Percentiles rank a stretch among this genome's conserved stretches.
These are phyloP conservation scores for Yarrowia keelungensis DNA, from an alignment of 805 yeast genomes.

Conservation along the genomic window DNA sequence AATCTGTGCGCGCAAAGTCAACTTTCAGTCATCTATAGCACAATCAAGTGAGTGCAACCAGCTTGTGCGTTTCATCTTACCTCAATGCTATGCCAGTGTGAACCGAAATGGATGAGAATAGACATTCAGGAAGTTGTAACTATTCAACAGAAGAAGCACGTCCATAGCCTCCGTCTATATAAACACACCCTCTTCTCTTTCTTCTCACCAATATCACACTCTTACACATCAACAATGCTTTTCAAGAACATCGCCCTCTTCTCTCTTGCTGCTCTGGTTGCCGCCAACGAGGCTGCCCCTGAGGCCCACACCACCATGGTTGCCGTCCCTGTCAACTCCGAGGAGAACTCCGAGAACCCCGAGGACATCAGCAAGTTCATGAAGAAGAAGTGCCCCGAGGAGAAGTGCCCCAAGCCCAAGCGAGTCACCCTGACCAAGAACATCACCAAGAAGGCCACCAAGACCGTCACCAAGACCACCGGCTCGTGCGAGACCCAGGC, in stretches of 20 bases:
- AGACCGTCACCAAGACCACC: conserved; percentile 26
- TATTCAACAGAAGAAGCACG: too few species aligned
- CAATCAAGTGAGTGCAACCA: too few species aligned
- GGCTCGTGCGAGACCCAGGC: conserved; percentile 30
- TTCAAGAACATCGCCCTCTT: conserved; percentile 32
- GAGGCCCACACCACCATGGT: conserved; percentile 12
- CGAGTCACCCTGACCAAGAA: conserved; percentile 21
- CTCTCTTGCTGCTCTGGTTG: conserved; percentile 27
- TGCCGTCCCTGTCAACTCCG: not conserved
- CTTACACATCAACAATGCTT: conserved; percentile 17
- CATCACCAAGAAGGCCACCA: conserved; percentile 26
- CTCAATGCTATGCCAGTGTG: not conserved
- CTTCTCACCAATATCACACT: conserved; percentile 5
- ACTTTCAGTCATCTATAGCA: too few species aligned
- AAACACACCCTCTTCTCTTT: not conserved
- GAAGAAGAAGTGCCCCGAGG: conserved; percentile 26
- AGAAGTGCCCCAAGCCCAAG: conserved; percentile 36
- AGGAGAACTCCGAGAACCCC: conserved; percentile 18
- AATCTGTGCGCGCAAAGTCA: not conserved
- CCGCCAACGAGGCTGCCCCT: conserved; percentile 32
- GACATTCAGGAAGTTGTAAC: not conserved
- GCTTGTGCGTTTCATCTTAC: not conserved
- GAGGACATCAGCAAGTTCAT: conserved; percentile 24
- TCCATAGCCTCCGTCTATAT: not conserved
- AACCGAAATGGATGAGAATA: not conserved